A percentile compares a stretch with the other conserved stretches of the same genome.
Evolutionary conservation across 192 early-diverging fungal species (phyloP).

Genomic region (Chytriomyces confervae): DNA sequence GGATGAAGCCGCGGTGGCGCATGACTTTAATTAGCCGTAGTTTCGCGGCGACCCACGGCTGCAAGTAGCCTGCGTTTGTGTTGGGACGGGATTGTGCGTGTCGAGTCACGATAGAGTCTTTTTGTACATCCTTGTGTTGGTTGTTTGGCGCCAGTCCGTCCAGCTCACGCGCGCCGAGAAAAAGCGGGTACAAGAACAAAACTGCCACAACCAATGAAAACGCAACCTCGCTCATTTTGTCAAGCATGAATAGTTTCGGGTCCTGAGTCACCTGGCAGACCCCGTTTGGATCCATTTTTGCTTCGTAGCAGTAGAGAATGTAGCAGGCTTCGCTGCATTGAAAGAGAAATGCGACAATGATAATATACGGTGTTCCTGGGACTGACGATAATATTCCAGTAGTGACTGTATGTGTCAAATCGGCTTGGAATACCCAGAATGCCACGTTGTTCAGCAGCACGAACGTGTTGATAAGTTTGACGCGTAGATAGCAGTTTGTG

Average conservation of each 20-base stretch:
- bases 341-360: background rate
- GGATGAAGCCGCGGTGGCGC: background rate
- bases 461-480: background rate
- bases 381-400: background rate
- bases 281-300: background rate
- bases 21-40: background rate
- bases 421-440: background rate
- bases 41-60: no score
- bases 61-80: background rate
- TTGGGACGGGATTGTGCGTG: background rate
- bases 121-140: background rate
- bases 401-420: background rate
- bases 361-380: background rate
- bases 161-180: background rate
- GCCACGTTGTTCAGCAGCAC: background rate
- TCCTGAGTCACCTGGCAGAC: background rate
- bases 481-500: background rate
- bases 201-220: background rate
- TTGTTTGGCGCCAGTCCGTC: background rate
- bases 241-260: background rate
- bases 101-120: background rate
- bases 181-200: background rate
- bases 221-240: background rate
- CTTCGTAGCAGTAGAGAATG: background rate
- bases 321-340: background rate